Percentiles rank a stretch among this genome's conserved stretches.
Conservation (phyloP, 768 basidiomycete species). For the Grammothele lineata region DNA sequence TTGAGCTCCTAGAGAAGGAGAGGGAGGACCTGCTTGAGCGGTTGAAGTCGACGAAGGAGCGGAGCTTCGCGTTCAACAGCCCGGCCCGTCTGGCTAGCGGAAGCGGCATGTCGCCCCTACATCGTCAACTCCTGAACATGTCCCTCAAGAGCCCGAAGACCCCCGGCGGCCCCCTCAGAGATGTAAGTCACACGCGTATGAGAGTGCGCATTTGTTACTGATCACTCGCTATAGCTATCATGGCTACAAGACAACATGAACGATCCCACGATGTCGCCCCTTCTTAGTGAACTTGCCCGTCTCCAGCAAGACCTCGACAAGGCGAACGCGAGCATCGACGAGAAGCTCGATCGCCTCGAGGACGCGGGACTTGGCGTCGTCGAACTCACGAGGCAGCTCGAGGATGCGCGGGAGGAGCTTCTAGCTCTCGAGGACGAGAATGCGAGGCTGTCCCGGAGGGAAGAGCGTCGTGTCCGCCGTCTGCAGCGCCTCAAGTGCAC, state of each 20-base stretch:
- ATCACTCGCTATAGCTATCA: conserved; percentile 47
- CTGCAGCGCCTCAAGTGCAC: conserved; percentile 62
- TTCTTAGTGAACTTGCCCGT: conserved; percentile 68
- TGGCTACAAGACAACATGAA: conserved; percentile 63
- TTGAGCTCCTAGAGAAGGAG: conserved; percentile 72
- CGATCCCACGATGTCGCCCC: conserved; percentile 54
- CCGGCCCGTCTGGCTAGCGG: conserved; percentile 46
- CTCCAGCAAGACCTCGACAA: conserved; percentile 71
- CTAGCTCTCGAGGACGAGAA: conserved; percentile 62
- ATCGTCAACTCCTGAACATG: conserved; percentile 66
- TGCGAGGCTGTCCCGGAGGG: conserved; percentile 57
- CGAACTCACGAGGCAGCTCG: conserved; percentile 63
- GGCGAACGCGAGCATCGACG: conserved; percentile 83
- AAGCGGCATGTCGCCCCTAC: conserved; percentile 72
- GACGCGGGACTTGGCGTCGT: conserved; percentile 76
- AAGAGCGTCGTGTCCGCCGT: conserved; percentile 62
- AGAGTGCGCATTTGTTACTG: conserved; percentile 1
- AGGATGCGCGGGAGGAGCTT: conserved; percentile 62
- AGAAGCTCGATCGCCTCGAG: conserved; percentile 82
- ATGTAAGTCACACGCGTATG: conserved; percentile 42
- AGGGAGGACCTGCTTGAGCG: conserved; percentile 74
- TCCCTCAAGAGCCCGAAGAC: conserved; percentile 68
- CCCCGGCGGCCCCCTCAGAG: conserved; percentile 72
- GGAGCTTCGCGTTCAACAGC: conserved; percentile 48
- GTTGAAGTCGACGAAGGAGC: conserved; percentile 53